phyloP scores from a whole-genome alignment of 31 red algal species.

The Pterothamnion heteromorphum region DNA sequence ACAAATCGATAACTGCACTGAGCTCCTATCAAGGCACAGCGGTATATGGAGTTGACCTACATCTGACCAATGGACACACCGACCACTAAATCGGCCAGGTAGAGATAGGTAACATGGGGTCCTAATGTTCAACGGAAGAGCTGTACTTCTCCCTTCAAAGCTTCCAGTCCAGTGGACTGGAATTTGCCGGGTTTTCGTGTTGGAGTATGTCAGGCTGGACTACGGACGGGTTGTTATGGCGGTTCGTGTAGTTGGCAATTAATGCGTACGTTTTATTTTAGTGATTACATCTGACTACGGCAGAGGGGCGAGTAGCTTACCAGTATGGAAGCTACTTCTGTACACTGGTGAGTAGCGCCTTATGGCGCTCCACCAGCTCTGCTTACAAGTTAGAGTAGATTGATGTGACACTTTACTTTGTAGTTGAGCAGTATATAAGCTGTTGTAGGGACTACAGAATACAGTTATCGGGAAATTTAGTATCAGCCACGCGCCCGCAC shows the following conservation, averaged over 20 bases:
- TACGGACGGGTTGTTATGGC: not conserved
- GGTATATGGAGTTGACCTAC: too few relatives aligned
- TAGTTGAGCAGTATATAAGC: not conserved
- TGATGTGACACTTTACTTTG: not conserved
- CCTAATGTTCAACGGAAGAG: too few relatives aligned
- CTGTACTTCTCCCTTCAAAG: too few relatives aligned
- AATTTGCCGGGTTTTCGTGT: too few relatives aligned
- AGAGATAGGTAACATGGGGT: too few relatives aligned
- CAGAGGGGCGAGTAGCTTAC: not conserved
- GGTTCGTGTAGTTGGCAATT: not conserved
- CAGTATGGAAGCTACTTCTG: not conserved
- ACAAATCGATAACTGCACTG: too few relatives aligned
- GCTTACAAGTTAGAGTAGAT: slow-evolving; percentile 2
- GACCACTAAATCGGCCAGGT: too few relatives aligned
- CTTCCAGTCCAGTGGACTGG: too few relatives aligned
- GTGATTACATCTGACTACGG: slow-evolving; percentile 1
- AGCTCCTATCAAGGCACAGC: too few relatives aligned
- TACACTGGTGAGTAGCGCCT: not conserved
- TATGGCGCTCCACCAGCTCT: not conserved
- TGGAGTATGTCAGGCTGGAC: not conserved
- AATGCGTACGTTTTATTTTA: not conserved
- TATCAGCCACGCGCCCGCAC: not conserved
- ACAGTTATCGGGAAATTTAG: not conserved
- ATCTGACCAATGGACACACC: too few relatives aligned
- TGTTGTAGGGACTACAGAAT: not conserved